Percentiles rank a stretch among this genome's conserved stretches.
These are phyloP conservation scores for Petunia hybrid DNA, from an alignment of 305 asterid species.

Conservation along the genomic window DNA sequence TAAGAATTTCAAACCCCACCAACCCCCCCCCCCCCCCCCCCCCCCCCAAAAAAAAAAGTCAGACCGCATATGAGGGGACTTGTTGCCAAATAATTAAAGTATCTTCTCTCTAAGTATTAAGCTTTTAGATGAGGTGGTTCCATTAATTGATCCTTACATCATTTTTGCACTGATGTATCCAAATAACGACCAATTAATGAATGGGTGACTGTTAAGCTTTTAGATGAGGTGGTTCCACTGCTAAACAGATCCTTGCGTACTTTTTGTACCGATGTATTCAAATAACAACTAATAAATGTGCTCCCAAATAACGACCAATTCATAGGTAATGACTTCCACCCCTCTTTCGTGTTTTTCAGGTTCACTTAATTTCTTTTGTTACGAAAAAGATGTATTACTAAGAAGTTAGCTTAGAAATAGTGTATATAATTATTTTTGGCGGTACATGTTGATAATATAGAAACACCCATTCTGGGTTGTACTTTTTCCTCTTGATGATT, in stretches of 20 bases:
- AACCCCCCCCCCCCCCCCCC: no score
- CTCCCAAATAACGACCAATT: no score
- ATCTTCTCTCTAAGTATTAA: not conserved
- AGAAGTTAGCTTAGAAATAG: constrained; percentile 3
- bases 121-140: constrained; percentile 21
- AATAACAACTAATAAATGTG: no score
- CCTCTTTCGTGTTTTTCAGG: constrained; percentile 16
- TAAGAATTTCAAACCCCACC: no score
- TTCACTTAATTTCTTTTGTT: not conserved
- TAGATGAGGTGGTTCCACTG: no score
- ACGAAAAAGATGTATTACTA: not conserved
- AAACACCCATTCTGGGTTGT: not conserved
- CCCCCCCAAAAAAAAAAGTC: not conserved
- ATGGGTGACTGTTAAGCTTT: not conserved
- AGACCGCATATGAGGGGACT: not conserved
- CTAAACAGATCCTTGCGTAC: no score
- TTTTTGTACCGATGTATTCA: no score
- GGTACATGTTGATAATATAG: constrained; percentile 6
- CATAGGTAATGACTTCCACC: not conserved
- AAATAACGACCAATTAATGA: not conserved
- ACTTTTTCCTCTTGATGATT: not conserved
- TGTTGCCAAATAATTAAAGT: not conserved
- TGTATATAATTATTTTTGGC: not conserved
- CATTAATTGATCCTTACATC: not conserved
- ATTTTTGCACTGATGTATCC: not conserved